phyloP scores from a whole-genome alignment of 2,329 filamentous ascomycete species.

The Phaeoacremonium minimum region DNA sequence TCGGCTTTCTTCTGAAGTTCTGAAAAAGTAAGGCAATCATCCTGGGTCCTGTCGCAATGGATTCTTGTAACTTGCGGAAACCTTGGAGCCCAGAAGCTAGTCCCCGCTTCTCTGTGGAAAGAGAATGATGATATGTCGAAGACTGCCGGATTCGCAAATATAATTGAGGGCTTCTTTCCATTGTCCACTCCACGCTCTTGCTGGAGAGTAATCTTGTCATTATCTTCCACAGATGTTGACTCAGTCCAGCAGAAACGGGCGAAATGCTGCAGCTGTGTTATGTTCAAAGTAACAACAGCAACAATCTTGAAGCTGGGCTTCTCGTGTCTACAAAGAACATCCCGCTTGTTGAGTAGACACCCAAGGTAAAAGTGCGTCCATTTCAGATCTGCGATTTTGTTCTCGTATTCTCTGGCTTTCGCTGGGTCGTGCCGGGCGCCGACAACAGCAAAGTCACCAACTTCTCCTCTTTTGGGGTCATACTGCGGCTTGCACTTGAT shows the following conservation, averaged over 20 bases:
- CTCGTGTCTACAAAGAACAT: constrained; percentile 43
- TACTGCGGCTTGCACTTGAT: constrained; percentile 92
- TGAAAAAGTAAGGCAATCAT: constrained; percentile 63
- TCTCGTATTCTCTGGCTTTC: constrained; percentile 51
- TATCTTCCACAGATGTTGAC: constrained; percentile 30
- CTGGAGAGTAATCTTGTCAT: constrained; percentile 37
- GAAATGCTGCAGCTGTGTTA: constrained; percentile 46
- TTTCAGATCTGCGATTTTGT: constrained; percentile 45
- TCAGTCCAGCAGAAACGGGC: constrained; percentile 39
- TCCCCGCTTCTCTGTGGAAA: constrained; percentile 69
- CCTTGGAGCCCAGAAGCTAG: constrained; percentile 67
- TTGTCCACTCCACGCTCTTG: constrained; percentile 38
- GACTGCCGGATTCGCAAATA: constrained; percentile 69
- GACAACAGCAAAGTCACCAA: constrained; percentile 77
- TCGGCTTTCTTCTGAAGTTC: constrained; percentile 66
- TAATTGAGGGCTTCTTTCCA: constrained; percentile 35
- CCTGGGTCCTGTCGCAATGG: constrained; percentile 68
- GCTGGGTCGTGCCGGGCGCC: constrained; percentile 68
- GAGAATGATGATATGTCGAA: constrained; percentile 78
- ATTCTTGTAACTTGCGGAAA: constrained; percentile 76
- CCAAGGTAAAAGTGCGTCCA: constrained; percentile 83
- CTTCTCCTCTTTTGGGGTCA: constrained; percentile 70
- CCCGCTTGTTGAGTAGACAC: constrained; percentile 66
- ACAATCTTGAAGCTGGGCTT: constrained; percentile 63
- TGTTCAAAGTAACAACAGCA: constrained; percentile 55